Base-by-base conservation (phyloP, 2,329 filamentous ascomycete genomes). In the Alternaria atra region DNA sequence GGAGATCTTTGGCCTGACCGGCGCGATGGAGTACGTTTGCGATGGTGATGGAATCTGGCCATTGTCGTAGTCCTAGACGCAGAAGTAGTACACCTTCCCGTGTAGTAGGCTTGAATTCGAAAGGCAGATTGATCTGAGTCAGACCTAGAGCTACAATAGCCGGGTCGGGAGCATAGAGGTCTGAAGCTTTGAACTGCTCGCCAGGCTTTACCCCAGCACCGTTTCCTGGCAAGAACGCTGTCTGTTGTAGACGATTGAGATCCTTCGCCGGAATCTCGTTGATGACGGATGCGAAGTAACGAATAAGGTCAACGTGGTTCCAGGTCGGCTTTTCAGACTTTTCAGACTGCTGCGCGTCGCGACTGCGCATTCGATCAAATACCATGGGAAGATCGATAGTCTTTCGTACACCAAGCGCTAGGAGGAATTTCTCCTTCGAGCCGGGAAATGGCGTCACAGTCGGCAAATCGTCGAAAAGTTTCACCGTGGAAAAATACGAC, bases 301-400 rank as follows among this genome's bases (percentile, higher is more conserved):
- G 94, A 78, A 99, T 93, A 27, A 99, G 84, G 75, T 99, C 94
- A 62, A 97, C 89, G 75, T 98, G 94, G 59, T 93, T 97, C 92
- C 92, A 97, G 77, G 89, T 85, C 23, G 82, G 80, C 23, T 82
- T 83, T 27, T 85, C 85, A 20, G 80, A 74, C 3, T 60, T 60
- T 2, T 57, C 58, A 0, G 53, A 12, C 42, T 78, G 63, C n/a
- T 83, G 82, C 9, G 77, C 78, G 13, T 88, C 83, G 15, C 86
- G 84, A 52, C 86, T 89, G 67, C 97, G 85, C 43, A 99, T 85
- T 44, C 94, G 87, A 25, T 91, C 91, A 72, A 99, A 98, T 30
- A 99, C 96, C 30, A 96, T 94, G 32, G 93, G 93, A 2, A 99
- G 83, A 69, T 99, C 95, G 20, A 99, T 90, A 0, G 95, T 99